These are phyloP conservation scores for Agroathelia rolfsii DNA, from an alignment of 1,284 basidiomycete genomes.

Conservation along the genomic window DNA sequence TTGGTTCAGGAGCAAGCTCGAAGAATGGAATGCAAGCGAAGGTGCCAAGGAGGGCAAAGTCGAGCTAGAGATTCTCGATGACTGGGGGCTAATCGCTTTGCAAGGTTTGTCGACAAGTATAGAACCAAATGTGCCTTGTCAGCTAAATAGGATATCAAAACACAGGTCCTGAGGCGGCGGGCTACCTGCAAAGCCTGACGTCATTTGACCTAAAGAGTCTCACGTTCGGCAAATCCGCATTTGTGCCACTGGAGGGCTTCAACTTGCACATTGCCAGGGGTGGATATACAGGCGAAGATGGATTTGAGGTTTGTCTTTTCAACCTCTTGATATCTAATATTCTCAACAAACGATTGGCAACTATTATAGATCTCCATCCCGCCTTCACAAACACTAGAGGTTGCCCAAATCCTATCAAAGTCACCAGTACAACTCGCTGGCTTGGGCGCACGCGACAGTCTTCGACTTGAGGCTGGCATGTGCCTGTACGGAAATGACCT, in stretches of 20 bases:
- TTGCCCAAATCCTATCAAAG: constrained; percentile 67
- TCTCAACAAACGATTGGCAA: constrained; percentile 1
- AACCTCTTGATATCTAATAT: constrained; percentile 1
- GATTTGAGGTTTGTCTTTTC: constrained; percentile 68
- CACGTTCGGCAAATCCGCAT: constrained; percentile 76
- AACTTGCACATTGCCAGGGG: constrained; percentile 90
- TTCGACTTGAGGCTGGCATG: constrained; percentile 96
- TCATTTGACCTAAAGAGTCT: constrained; percentile 63
- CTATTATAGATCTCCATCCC: constrained; percentile 77
- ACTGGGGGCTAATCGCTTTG: constrained; percentile 84
- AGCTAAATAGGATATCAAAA: constrained; percentile 2
- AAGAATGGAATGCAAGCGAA: constrained; percentile 64
- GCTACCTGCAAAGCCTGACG: constrained; percentile 68
- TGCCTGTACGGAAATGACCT: constrained; percentile 95
- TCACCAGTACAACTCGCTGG: constrained; percentile 80
- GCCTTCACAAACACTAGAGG: constrained; percentile 60
- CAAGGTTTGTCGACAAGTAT: constrained; percentile 61
- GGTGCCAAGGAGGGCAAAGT: constrained; percentile 48
- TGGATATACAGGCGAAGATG: constrained; percentile 98
- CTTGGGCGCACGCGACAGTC: constrained; percentile 86
- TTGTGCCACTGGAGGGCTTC: constrained; percentile 67
- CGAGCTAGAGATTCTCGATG: constrained; percentile 73
- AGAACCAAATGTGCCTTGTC: background rate
- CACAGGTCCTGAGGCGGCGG: constrained; percentile 76
- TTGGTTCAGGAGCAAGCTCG: constrained; percentile 65